Percentiles rank a stretch among this genome's conserved stretches.
Conservation (phyloP, 179 eudicot genomes). For the Sideroxylon spinosum region DNA sequence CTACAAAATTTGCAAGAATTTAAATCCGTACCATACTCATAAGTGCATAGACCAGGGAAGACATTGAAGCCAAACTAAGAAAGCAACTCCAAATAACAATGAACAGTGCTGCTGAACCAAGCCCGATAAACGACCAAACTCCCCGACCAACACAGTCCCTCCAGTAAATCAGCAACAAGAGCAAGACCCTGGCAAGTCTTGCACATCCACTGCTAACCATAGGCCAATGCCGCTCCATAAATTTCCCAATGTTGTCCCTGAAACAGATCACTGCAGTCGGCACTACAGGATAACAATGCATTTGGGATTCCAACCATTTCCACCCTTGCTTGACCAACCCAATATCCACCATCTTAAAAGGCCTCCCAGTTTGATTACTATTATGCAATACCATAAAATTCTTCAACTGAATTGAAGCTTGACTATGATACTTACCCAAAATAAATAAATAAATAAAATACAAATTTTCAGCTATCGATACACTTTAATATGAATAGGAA, state of each 20-base stretch:
- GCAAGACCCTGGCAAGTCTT: conserved; percentile 39
- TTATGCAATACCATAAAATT: conserved; percentile 9
- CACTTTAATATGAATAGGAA: conserved; percentile 5
- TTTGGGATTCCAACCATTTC: conserved; percentile 78
- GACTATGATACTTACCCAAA: too few relatives aligned
- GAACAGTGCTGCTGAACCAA: conserved; percentile 75
- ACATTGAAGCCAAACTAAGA: conserved; percentile 86
- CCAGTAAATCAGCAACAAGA: conserved; percentile 52
- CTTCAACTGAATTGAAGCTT: background rate
- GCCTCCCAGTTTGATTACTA: background rate
- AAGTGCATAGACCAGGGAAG: conserved; percentile 74
- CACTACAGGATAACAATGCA: conserved; percentile 44
- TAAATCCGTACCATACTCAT: conserved; percentile 65
- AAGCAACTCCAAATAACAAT: conserved; percentile 96
- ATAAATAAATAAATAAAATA: background rate
- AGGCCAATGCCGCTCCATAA: conserved; percentile 75
- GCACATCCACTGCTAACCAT: conserved; percentile 62
- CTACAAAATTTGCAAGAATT: background rate
- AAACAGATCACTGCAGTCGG: conserved; percentile 33
- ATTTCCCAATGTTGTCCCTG: conserved; percentile 54
- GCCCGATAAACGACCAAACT: conserved; percentile 40
- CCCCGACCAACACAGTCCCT: conserved; percentile 56
- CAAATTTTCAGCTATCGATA: conserved; percentile 21
- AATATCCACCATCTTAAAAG: conserved; percentile 74
- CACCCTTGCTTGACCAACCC: conserved; percentile 77